Evolutionary conservation across 495 filamentous ascomycete genomes (phyloP), one percentile per base, ranked within the genome.

Genomic region (Neurospora tetraspora): DNA sequence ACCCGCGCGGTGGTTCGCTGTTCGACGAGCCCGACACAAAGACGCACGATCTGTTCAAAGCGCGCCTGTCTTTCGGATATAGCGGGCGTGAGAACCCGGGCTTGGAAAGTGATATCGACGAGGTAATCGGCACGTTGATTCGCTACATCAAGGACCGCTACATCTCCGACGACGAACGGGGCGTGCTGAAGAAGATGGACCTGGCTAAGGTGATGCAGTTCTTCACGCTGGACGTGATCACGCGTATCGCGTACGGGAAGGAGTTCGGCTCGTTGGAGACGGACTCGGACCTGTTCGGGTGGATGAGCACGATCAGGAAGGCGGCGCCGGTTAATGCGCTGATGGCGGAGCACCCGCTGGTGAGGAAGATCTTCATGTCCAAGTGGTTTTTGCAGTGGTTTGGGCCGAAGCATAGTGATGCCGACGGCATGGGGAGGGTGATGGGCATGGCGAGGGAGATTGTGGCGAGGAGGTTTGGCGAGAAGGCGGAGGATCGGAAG

Each of bases 401-500:
- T 16, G 84, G 88, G 5, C 89, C 89, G 0, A 87, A 81, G 47
- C 83, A 85, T 5, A 84, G 84, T 5, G 88, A 91, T 70, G 76
- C 86, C 74, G 82, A 76, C 42, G 86, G 76, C 4, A 68, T 77
- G 71, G 77, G 78, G 47, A 80, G 59, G 81, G 83, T 85, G 71
- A 82, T 79, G 75, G 81, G 39, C 42, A 23, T 76, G 80, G 37
- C 76, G 77, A 61, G 69, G 31, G 39, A 78, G 34, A 71, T 80
- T 10, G 83, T 84, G 8, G 72, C 69, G 4, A 72, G 77, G 65
- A 76, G 84, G 11, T 85, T 85, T 70, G 79, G 74, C 9, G 61
- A 74, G 2, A 68, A 78, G 42, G 76, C 71, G 23, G 77, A 76
- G 20, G 74, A 80, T 2, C 53, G 80, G 8, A 65, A 78, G 5